Evolutionary conservation across 768 basidiomycete genomes (phyloP), one percentile per base, ranked within the genome.

Genomic region (Podaxis sp.): DNA sequence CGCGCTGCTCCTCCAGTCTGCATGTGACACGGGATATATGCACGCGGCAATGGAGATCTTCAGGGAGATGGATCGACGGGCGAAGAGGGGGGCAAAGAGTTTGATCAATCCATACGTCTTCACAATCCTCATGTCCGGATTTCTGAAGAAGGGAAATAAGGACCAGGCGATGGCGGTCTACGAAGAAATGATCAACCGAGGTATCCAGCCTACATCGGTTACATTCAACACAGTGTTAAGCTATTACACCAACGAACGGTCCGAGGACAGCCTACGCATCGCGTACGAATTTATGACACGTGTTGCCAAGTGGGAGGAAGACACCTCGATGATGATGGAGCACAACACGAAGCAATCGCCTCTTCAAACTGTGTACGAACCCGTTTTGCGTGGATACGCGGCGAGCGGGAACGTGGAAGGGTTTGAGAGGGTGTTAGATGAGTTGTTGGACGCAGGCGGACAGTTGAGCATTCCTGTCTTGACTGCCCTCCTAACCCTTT

Each of bases 41-140:
- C 75, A 78, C 12, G 71, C 83, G 7, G 94, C 93, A 4, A 72
- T 77, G 54, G 79, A 86, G n/a, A 77, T 96, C 22, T 88, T 89
- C 69, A 71, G 74, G 40, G 82, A 90, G 71, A 86, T 96, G 84
- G 85, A 88, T 61, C 66, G 68, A n/a, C 70, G 77, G n/a, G 68
- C 75, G 36, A 69, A 73, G 50, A 66, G 75, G 11, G 75, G 76
- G 73, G 69, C 77, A 17, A 70, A 78, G 48, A 69, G 74, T 28
- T 65, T 84, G 17, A 72, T 87, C 64, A 85, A 84, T 64, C 77
- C 81, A 40, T 88, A 86, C 69, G 76, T 87, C 49, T 78, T 92
- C 64, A 91, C 91, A 26, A 86, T 90, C 69, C 74, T 96, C 70
- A 87, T 95, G 80, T 79, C 83, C 6, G 90, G 87, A 0, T 90